phyloP scores from a whole-genome alignment of 2,329 filamentous ascomycete species.

The Fusarium tuaranense region DNA sequence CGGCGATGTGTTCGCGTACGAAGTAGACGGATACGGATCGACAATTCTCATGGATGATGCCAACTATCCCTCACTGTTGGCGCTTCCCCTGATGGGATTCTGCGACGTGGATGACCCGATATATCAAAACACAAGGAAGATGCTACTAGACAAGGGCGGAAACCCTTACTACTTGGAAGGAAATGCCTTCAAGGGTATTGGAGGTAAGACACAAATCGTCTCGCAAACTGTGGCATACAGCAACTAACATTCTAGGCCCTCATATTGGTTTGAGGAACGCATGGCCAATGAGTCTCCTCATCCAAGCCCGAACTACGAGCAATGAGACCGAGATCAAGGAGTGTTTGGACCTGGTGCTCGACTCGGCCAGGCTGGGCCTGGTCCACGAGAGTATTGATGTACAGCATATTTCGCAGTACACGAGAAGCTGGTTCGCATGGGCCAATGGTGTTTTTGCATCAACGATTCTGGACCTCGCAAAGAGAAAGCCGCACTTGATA shows the following conservation, averaged over 20 bases:
- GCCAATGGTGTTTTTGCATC: constrained; percentile 96
- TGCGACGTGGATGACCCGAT: constrained; percentile 71
- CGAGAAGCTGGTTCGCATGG: constrained; percentile 96
- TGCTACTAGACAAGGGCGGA: constrained; percentile 77
- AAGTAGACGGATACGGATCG: constrained; percentile 89
- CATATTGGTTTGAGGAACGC: constrained; percentile 88
- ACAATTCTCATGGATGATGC: constrained; percentile 90
- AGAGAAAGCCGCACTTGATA: constrained; percentile 87
- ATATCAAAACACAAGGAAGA: constrained; percentile 88
- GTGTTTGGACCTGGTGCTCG: constrained; percentile 79
- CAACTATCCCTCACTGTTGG: constrained; percentile 84
- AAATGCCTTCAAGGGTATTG: constrained; percentile 84
- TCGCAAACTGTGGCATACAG: not conserved
- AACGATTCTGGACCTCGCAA: constrained; percentile 89
- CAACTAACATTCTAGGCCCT: constrained; percentile 55
- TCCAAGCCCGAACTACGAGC: constrained; percentile 90
- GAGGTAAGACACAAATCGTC: constrained; percentile 65
- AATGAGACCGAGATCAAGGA: constrained; percentile 84
- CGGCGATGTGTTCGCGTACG: constrained; percentile 85
- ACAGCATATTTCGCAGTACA: constrained; percentile 74
- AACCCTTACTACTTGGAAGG: constrained; percentile 93
- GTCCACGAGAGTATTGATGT: constrained; percentile 95
- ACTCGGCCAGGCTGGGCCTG: constrained; percentile 80
- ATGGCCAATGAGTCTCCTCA: constrained; percentile 95
- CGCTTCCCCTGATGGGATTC: constrained; percentile 84